Percentiles rank a stretch among this genome's conserved stretches.
Evolutionary conservation across 148 eudicot species (phyloP).

Genomic region (Chenopodium quinoa): DNA sequence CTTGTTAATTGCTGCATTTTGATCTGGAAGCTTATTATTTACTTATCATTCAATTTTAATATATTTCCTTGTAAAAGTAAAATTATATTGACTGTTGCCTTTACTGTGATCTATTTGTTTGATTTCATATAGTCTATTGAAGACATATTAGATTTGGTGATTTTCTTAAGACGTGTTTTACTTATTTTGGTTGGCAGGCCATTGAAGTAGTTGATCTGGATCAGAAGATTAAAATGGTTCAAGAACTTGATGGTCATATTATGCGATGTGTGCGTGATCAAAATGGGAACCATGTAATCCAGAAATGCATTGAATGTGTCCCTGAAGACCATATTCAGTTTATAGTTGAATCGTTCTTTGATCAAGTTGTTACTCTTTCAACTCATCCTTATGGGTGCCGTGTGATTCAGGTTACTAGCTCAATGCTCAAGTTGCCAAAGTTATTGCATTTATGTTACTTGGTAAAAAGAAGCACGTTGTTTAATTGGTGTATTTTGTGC

Average conservation of each 20-base stretch:
- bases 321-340: slow-evolving; percentile 94
- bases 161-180: background rate
- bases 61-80: background rate
- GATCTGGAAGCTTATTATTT: background rate
- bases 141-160: background rate
- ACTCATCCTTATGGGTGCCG: slow-evolving; percentile 99
- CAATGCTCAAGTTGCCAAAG: background rate
- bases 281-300: slow-evolving; percentile 97
- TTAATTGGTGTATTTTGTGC: slow-evolving; percentile 9
- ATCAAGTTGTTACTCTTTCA: slow-evolving; percentile 92
- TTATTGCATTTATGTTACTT: background rate
- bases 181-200: slow-evolving; percentile 47
- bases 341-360: slow-evolving; percentile 77
- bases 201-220: slow-evolving; percentile 98
- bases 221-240: slow-evolving; percentile 92
- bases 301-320: slow-evolving; percentile 96
- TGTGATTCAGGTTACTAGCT: slow-evolving; percentile 72
- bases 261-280: slow-evolving; percentile 99
- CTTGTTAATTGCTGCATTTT: background rate
- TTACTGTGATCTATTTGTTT: background rate
- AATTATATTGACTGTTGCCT: background rate
- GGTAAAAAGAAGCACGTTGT: background rate
- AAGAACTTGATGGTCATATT: slow-evolving; percentile 87
- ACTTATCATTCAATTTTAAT: background rate
- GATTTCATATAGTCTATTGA: background rate